Evolutionary conservation across 2,329 filamentous ascomycete genomes (phyloP).

Genomic region (Chaetomiaceae sp.): DNA sequence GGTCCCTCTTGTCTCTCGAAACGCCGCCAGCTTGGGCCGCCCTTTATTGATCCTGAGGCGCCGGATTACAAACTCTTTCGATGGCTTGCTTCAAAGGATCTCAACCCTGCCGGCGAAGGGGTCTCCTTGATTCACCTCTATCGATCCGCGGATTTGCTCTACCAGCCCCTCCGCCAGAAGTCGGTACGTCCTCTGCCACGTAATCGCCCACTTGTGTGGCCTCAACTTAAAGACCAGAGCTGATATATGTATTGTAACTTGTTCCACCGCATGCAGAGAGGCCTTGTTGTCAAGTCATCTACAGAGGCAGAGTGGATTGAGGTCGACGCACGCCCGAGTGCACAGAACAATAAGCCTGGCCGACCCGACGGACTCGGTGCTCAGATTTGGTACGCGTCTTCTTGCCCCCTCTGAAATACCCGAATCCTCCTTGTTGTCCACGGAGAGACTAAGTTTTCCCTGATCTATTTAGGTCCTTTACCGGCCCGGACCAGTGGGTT

Average conservation of each 20-base stretch:
- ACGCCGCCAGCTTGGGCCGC: conserved; percentile 3
- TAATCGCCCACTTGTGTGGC: too few relatives aligned
- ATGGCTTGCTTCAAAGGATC: conserved; percentile 7
- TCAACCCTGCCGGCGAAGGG: conserved; percentile 4
- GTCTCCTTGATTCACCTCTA: background rate
- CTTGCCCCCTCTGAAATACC: background rate
- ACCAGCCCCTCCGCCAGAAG: background rate
- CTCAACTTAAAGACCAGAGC: background rate
- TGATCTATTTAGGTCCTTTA: background rate
- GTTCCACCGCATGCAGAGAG: background rate
- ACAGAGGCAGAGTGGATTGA: background rate
- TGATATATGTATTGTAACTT: background rate
- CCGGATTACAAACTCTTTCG: conserved; percentile 3
- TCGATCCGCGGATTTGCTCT: background rate
- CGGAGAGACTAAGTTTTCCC: background rate
- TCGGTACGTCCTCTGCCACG: background rate
- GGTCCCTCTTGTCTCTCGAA: background rate
- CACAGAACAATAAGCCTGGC: background rate
- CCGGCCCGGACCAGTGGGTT: conserved; percentile 2
- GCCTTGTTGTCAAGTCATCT: background rate
- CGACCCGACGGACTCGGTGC: background rate
- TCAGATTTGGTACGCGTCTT: background rate
- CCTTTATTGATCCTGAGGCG: background rate
- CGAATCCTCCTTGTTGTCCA: background rate
- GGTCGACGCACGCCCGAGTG: background rate